Evolutionary conservation across 768 basidiomycete genomes (phyloP).

Genomic region (Tulasnella sp.): DNA sequence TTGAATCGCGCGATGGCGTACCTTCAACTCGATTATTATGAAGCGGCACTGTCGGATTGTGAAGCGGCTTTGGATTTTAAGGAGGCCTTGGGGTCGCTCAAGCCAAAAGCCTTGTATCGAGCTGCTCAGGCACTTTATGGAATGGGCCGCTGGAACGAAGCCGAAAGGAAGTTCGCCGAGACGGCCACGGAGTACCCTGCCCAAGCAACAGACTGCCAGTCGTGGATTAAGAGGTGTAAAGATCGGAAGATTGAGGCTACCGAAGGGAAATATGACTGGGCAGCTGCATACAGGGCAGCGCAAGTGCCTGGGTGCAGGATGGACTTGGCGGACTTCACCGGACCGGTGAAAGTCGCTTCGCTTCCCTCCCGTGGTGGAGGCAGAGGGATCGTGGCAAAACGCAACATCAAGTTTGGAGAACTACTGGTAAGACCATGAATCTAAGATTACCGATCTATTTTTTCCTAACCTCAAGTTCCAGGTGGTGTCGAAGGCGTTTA

Average conservation of each 20-base stretch:
- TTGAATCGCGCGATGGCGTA: slow-evolving; percentile 20
- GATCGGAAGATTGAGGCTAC: not conserved
- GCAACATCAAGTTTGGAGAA: slow-evolving; percentile 16
- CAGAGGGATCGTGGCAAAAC: slow-evolving; percentile 29
- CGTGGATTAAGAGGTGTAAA: slow-evolving; percentile 6
- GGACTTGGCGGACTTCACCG: slow-evolving; percentile 26
- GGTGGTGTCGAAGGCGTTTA: slow-evolving; percentile 14
- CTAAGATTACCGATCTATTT: not conserved
- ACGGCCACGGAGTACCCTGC: not conserved
- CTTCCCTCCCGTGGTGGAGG: slow-evolving; percentile 28
- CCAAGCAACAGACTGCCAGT: not conserved
- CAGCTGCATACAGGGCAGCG: not conserved
- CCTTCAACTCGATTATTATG: not conserved
- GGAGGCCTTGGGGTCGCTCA: not conserved
- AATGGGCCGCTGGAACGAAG: not conserved
- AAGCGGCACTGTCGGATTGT: slow-evolving; percentile 3
- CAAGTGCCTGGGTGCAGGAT: not conserved
- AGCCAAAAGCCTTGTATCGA: slow-evolving; percentile 9
- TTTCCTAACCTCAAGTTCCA: not conserved
- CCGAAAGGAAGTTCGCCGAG: not conserved
- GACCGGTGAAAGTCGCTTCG: slow-evolving; percentile 20
- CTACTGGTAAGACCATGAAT: slow-evolving; percentile 14
- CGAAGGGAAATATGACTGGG: slow-evolving; percentile 19
- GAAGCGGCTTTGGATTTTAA: not conserved
- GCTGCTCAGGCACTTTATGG: slow-evolving; percentile 24